Base-by-base conservation (phyloP, 2,329 filamentous ascomycete genomes). In the Beauveria medogensis region DNA sequence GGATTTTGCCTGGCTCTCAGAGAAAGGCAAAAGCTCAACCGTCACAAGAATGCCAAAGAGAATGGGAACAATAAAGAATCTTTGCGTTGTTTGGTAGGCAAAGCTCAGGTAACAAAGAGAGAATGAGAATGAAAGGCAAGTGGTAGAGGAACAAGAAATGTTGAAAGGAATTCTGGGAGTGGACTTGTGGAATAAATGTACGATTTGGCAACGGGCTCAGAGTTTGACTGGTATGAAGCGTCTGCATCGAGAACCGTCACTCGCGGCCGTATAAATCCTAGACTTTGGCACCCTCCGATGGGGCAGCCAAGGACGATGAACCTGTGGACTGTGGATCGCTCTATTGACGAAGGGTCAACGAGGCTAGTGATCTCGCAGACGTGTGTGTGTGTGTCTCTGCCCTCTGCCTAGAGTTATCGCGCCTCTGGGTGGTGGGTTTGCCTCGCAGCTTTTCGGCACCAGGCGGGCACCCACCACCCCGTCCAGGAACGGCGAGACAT, bases 111-210 rank as follows among this genome's bases (percentile, higher is more conserved):
- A 24, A 26, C 3, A 51, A 22, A 43, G 67, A 63, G 63, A 63
- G 58, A 55, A 51, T 60, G 50, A 55, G 44, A 37, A 57, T 54
- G 51, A 71, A 68, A 67, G 69, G 70, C 67, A 69, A 69, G 69
- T 68, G 70, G 68, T 67, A 69, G 67, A 71, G 69, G 68, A 56
- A 71, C 69, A 70, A 76, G 73, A 75, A 74, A 76, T 76, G 74
- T 67, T 75, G 73, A 67, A 64, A 76, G 74, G 74, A 76, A 76
- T 77, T 75, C 70, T 69, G 70, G 69, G 70, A 69, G 73, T 74
- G 74, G 73, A 75, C 74, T 75, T 72, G 71, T 71, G 71, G 71
- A 70, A 74, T 75, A 75, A 66, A 74, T 74, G 73, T 75, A 75
- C 70, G 69, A 68, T 70, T 67, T 64, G 68, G 57, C 67, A 71